Base-by-base conservation (phyloP, 2,329 filamentous ascomycete species). In the Fonsecaea nubica region DNA sequence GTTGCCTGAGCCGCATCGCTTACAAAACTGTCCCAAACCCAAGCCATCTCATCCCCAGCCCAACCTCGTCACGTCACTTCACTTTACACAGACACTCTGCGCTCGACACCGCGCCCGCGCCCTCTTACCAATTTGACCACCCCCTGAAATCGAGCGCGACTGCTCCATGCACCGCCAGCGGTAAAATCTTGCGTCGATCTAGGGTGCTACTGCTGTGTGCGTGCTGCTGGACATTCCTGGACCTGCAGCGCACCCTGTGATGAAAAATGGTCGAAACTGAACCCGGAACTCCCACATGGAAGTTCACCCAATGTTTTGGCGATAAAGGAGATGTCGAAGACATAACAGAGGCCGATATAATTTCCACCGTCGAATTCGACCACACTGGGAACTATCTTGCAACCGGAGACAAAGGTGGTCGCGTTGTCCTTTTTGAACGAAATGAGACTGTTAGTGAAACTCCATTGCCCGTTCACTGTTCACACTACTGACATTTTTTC, bases 231-330 rank as follows among this genome's bases (percentile, higher is more conserved):
- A 32, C 48, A 33, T 48, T 25, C 36, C 48, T 61, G 58, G 42
- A 35, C 45, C 58, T 35, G 58, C 58, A 61, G 62, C 59, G 63
- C 63, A 62, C 57, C 59, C 73, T 76, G 74, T 73, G 72, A 76
- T 77, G 77, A 80, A 94, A 90, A 85, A 97, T 98, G 93, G 93
- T 95, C 85, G 93, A 97, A 88, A 91, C 90, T 85, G 93, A 96
- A 84, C 87, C 91, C 83, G 92, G 89, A 86, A 90, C 92, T 84
- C 93, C 93, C 79, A 98, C 93, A 83, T 98, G 94, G 94, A 98
- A 98, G 87, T 98, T 98, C 84, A 98, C 94, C 81, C 94, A 98
- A 93, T 98, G 95, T 85, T 99, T 99, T 83, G 95, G 95, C 81
- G 95, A 99, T 84, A 99, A 99, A 84, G 95, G 95, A 75, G 95